phyloP scores from a whole-genome alignment of 2,329 filamentous ascomycete genomes.

The Rhytidhysteron rufulum region DNA sequence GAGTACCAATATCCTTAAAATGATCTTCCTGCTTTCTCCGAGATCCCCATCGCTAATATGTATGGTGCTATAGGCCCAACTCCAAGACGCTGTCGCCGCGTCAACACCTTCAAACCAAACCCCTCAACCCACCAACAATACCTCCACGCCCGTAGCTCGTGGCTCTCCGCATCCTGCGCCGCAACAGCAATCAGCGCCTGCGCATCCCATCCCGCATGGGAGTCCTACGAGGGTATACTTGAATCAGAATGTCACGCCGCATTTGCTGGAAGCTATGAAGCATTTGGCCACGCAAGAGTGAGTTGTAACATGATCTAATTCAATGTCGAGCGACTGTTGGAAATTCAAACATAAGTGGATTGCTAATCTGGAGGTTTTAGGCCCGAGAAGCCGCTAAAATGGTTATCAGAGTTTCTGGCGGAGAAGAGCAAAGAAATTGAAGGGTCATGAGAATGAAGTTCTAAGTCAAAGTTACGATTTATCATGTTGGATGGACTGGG shows the following conservation, averaged over 20 bases:
- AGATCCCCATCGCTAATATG: neutral
- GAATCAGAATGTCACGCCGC: slow-evolving; percentile 48
- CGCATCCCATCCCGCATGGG: slow-evolving; percentile 43
- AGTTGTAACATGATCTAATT: too few relatives aligned
- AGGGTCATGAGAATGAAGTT: slow-evolving; percentile 20
- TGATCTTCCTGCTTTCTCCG: too few relatives aligned
- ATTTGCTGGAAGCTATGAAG: slow-evolving; percentile 52
- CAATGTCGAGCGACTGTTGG: too few relatives aligned
- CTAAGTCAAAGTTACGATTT: neutral
- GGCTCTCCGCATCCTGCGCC: slow-evolving; percentile 32
- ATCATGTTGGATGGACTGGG: neutral
- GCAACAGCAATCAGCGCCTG: slow-evolving; percentile 18
- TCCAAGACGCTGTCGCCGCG: slow-evolving; percentile 4
- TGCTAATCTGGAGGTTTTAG: slow-evolving; percentile 8
- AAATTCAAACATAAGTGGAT: too few relatives aligned
- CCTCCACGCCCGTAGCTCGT: slow-evolving; percentile 21
- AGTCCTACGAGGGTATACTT: slow-evolving; percentile 47
- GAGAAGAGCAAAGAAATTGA: slow-evolving; percentile 48
- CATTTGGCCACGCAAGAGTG: slow-evolving; percentile 45
- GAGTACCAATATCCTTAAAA: neutral
- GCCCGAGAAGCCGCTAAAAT: slow-evolving; percentile 49
- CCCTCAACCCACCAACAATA: neutral
- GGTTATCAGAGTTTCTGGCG: slow-evolving; percentile 46
- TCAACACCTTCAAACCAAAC: slow-evolving; percentile 1
- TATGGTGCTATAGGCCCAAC: neutral